phyloP scores from a whole-genome alignment of 192 early-diverging fungal genomes.

The Umbelopsis sp. region DNA sequence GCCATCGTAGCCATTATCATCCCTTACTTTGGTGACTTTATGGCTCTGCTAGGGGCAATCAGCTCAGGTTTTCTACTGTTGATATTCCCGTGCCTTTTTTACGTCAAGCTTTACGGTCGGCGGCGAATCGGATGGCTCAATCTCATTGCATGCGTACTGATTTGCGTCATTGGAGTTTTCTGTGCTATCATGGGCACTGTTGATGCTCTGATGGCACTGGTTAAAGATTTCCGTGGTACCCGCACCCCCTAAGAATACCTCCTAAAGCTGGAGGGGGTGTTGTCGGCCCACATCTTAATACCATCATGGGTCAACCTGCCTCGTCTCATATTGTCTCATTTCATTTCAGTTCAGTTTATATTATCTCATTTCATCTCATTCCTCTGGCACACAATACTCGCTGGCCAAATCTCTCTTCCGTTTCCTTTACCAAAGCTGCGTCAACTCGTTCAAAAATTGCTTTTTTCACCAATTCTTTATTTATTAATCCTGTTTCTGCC shows the following conservation, averaged over 20 bases:
- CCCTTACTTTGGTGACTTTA: slow-evolving; percentile 77
- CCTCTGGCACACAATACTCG: no score
- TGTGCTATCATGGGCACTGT: slow-evolving; percentile 64
- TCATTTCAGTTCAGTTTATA: no score
- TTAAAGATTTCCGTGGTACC: slow-evolving; percentile 5
- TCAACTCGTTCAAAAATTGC: no score
- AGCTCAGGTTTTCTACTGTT: slow-evolving; percentile 74
- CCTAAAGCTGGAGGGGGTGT: no score
- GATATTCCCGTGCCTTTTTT: slow-evolving; percentile 78
- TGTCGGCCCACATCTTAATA: no score
- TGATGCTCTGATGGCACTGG: slow-evolving; percentile 61
- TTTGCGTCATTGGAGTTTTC: slow-evolving; percentile 61
- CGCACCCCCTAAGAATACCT: background rate
- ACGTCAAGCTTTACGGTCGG: slow-evolving; percentile 67
- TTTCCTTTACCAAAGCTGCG: no score
- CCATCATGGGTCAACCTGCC: no score
- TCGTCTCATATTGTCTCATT: no score
- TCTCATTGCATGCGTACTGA: slow-evolving; percentile 48
- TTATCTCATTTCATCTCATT: no score
- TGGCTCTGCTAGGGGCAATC: slow-evolving; percentile 74
- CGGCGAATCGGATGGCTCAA: slow-evolving; percentile 26
- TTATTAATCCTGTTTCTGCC: no score
- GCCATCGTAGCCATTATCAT: slow-evolving; percentile 63
- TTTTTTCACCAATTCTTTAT: no score
- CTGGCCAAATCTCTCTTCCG: no score